These are phyloP conservation scores for Millerozyma miso DNA, from an alignment of 805 yeast species.

Conservation along the genomic window DNA sequence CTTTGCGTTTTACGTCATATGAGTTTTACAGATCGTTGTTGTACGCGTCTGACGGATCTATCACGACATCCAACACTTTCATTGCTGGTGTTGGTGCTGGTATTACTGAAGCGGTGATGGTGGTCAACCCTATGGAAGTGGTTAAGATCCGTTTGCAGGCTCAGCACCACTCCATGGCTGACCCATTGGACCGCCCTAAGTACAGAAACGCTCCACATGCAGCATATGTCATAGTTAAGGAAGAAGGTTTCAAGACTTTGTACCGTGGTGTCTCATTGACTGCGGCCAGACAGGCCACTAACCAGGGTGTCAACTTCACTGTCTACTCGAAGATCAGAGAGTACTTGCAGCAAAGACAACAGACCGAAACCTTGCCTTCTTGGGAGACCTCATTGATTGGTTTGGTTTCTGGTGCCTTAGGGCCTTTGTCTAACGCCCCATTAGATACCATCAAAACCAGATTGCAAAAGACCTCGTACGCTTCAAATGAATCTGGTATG, in stretches of 20 bases:
- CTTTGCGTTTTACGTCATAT: constrained; percentile 90
- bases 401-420: constrained; percentile 90
- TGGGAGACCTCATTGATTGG: constrained; percentile 95
- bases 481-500: constrained; percentile 63
- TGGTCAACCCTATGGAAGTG: constrained; percentile 97
- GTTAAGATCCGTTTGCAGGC: constrained; percentile 95
- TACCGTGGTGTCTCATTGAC: constrained; percentile 95
- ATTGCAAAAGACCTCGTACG: constrained; percentile 83
- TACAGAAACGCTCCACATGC: constrained; percentile 94
- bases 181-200: constrained; percentile 75
- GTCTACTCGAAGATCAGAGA: constrained; percentile 85
- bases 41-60: constrained; percentile 57
- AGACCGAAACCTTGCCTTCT: constrained; percentile 63
- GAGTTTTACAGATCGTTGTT: constrained; percentile 78
- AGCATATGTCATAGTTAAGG: constrained; percentile 73
- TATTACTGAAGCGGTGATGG: constrained; percentile 88
- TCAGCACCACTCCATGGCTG: constrained; percentile 85
- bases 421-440: constrained; percentile 97
- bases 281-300: constrained; percentile 96
- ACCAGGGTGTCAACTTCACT: constrained; percentile 97
- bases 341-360: constrained; percentile 58
- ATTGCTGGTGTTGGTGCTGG: constrained; percentile 97
- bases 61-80: constrained; percentile 73
- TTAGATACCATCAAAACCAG: constrained; percentile 95
- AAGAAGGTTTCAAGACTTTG: constrained; percentile 85